Evolutionary conservation across 257 asterid genomes (phyloP), one percentile per base, ranked within the genome.

Genomic region (Verbena officinalis): DNA sequence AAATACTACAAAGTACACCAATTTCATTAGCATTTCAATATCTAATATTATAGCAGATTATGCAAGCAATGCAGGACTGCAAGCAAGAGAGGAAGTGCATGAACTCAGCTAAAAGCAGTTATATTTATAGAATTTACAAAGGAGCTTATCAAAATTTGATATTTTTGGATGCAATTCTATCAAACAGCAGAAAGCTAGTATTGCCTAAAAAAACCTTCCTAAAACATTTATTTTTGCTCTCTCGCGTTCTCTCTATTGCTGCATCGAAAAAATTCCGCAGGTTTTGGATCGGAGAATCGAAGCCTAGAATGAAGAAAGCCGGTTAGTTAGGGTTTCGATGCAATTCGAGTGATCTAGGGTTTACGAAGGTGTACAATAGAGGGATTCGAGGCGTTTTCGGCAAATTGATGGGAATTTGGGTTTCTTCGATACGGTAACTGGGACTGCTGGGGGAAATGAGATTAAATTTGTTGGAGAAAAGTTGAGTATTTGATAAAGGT

Each of bases 231-330:
- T n/a, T n/a, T n/a, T n/a, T n/a, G n/a, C 51, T 13, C 36, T 21
- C 52, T 34, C 13, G 43, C 3, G 9, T 5, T 44, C 46, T 55
- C 38, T 62, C 45, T 44, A n/a, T n/a, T n/a, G n/a, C 27, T 45
- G 69, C 48, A 16, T 44, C 62, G 57, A 24, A 72, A 43, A 56
- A 44, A 20, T 71, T 9, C 46, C 17, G 36, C 33, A 54, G 64
- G 63, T 57, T 71, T 31, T 65, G 62, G 80, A 74, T 77, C 75
- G 52, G 65, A 54, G 45, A 59, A 69, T 70, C 51, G 80, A 51
- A 69, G 70, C 70, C 52, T 68, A 45, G 70, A 62, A 44, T 15
- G 62, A 59, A 38, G 19, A 59, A 22, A 49, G 53, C 60, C 59
- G 66, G 27, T 46, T 16, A 52, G 57, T 31, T 33, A 40, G 73